These are phyloP conservation scores for Cantharellus anzutake DNA, from an alignment of 768 basidiomycete species.

Conservation along the genomic window DNA sequence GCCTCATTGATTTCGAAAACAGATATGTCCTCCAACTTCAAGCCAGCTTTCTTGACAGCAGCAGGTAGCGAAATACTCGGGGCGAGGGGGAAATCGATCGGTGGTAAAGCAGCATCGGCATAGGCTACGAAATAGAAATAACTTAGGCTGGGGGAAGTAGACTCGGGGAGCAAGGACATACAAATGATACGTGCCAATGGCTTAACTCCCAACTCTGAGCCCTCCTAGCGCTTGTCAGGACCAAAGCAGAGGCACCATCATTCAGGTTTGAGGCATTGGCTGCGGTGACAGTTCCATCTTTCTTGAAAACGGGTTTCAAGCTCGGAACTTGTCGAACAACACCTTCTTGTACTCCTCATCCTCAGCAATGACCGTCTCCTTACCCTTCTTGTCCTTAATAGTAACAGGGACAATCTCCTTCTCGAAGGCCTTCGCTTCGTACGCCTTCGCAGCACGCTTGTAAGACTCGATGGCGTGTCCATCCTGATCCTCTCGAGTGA, in stretches of 20 bases:
- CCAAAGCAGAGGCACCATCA: conserved; percentile 90
- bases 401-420: conserved; percentile 80
- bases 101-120: conserved; percentile 91
- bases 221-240: conserved; percentile 86
- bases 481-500: conserved; percentile 78
- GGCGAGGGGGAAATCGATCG: conserved; percentile 92
- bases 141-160: conserved; percentile 2
- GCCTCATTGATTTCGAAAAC: conserved; percentile 96
- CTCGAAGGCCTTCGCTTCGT: conserved; percentile 68
- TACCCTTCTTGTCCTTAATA: conserved; percentile 84
- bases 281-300: conserved; percentile 79
- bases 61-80: conserved; percentile 81
- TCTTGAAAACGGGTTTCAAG: conserved; percentile 77
- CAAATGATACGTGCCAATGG: conserved; percentile 91
- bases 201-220: conserved; percentile 78
- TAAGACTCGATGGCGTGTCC: conserved; percentile 89
- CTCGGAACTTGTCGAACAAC: conserved; percentile 83
- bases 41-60: conserved; percentile 73
- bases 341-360: conserved; percentile 98
- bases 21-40: conserved; percentile 67
- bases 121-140: conserved; percentile 38
- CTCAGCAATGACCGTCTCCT: conserved; percentile 67
- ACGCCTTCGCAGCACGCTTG: conserved; percentile 78
- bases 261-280: conserved; percentile 92
- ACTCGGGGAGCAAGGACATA: conserved; percentile 24